Conservation (phyloP, 2,329 filamentous ascomycete genomes). For the Colletotrichum somersetense region DNA sequence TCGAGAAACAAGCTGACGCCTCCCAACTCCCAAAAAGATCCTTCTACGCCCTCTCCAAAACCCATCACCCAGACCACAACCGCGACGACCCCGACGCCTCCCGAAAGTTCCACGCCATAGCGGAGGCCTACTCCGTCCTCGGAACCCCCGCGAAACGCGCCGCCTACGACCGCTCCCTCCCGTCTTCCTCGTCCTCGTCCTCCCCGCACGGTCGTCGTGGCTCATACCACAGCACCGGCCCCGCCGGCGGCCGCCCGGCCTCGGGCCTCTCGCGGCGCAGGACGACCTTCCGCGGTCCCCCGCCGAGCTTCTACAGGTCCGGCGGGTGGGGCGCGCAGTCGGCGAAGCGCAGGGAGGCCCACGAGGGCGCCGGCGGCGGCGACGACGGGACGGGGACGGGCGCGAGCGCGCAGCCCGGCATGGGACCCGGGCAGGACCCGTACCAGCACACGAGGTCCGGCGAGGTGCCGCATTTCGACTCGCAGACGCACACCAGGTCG, state of each 20-base stretch:
- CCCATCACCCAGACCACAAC: conserved; percentile 93
- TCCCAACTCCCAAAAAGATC: conserved; percentile 57
- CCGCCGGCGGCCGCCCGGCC: conserved; percentile 81
- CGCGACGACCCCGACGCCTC: conserved; percentile 78
- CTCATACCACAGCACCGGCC: conserved; percentile 69
- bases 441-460: conserved; percentile 57
- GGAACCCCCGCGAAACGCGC: conserved; percentile 79
- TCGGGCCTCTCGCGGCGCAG: conserved; percentile 84
- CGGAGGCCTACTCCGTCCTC: conserved; percentile 85
- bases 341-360: conserved; percentile 69
- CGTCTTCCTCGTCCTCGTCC: conserved; percentile 50
- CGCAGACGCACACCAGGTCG: conserved; percentile 77
- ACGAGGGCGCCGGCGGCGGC: conserved; percentile 53
- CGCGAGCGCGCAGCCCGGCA: conserved; percentile 55
- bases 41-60: conserved; percentile 93
- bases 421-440: conserved; percentile 69
- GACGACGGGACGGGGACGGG: conserved; percentile 38
- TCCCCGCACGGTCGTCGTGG: conserved; percentile 52
- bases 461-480: conserved; percentile 84
- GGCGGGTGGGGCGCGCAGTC: conserved; percentile 81
- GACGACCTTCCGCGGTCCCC: conserved; percentile 84
- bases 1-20: not conserved
- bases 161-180: conserved; percentile 81
- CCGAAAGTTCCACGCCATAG: conserved; percentile 83
- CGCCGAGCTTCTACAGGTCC: conserved; percentile 87